Percentiles rank a stretch among this genome's conserved stretches.
These are phyloP conservation scores for Ceratocystis cacaofunesta DNA, from an alignment of 2,329 filamentous ascomycete species.

Conservation along the genomic window DNA sequence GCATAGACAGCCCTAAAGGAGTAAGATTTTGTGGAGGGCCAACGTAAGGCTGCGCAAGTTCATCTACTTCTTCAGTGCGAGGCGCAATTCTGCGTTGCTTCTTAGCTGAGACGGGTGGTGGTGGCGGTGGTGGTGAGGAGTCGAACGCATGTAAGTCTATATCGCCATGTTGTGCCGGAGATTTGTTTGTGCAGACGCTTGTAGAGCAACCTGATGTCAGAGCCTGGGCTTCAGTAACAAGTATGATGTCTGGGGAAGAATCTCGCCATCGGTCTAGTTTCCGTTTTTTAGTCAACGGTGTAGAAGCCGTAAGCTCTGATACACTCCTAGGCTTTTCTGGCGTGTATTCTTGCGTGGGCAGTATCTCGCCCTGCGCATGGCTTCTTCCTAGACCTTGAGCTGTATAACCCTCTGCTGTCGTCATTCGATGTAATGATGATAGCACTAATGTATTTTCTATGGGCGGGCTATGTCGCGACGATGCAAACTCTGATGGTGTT, in stretches of 20 bases:
- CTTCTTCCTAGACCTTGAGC: background rate
- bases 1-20: background rate
- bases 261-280: background rate
- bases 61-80: background rate
- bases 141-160: constrained; percentile 1
- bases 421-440: background rate
- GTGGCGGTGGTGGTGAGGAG: background rate
- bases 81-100: background rate
- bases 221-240: background rate
- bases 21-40: background rate
- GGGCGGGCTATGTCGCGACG: background rate
- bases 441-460: background rate
- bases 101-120: background rate
- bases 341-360: background rate
- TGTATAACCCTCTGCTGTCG: background rate
- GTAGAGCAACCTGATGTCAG: background rate
- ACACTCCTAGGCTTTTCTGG: background rate
- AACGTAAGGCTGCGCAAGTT: background rate
- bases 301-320: background rate
- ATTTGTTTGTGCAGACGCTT: no score
- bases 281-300: background rate
- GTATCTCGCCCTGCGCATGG: background rate
- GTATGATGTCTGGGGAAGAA: constrained; percentile 3
- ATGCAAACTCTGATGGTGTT: constrained; percentile 2
- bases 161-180: background rate